Base-by-base conservation (phyloP, 2,329 filamentous ascomycete species). In the Arthrobotrys sinensis region DNA sequence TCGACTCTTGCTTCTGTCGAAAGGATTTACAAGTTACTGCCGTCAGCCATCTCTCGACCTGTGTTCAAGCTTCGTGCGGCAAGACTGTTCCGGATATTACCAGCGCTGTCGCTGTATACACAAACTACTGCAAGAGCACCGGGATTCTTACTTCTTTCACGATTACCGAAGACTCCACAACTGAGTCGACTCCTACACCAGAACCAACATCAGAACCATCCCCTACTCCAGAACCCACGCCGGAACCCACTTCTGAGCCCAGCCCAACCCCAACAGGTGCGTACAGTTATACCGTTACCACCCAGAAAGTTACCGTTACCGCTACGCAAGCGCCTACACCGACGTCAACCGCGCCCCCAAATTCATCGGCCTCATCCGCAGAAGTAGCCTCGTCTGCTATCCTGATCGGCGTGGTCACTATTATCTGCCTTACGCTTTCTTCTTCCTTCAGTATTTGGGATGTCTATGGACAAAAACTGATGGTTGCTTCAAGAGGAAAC, bases 211-310 rank as follows among this genome's bases (percentile, higher is more conserved):
- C 24, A 28, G 24, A 28, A 4, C 24, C n/a, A n/a, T n/a, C n/a
- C n/a, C n/a, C 40, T 16, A 45, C 40, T 5, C 12, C 40, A 2
- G 40, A 45, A 16, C 40, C 40, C 40, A 45, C 40, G 2, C 12
- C 40, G 4, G 40, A 45, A 16, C 40, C 40, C 40, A 45, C 40
- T 10, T 12, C 40, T 45, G n/a, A 45, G n/a, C 12, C 40, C 40
- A 45, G 4, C 14, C 14, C 40, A 12, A n/a, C 40, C 40, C 40
- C 40, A 45, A 45, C 40, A 45, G 40, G 40, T 16, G 40, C 40
- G 40, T 45, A 45, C 40, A 45, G 40, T 12, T 45, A 16, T 16
- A 45, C n/a, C n/a, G 40, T 45, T 45, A 45, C 40, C 40, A 45
- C 40, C 40, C 40, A 16, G n/a, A 45, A 45, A 45, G 6, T 16